These are phyloP conservation scores for Pythium scleroteichum DNA, from an alignment of 352 stramenopile genomes.

Conservation along the genomic window DNA sequence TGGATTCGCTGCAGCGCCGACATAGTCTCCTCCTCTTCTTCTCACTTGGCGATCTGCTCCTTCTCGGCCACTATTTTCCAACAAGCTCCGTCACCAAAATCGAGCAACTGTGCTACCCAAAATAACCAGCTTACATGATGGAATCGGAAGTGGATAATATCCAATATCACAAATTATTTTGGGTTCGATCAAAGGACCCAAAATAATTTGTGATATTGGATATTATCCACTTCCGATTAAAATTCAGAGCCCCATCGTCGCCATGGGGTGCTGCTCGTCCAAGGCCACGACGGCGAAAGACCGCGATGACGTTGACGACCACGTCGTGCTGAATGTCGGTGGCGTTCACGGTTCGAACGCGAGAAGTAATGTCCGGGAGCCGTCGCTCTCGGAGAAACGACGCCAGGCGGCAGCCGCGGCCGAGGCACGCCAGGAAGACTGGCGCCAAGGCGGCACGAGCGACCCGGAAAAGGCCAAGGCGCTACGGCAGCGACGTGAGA, in stretches of 20 bases:
- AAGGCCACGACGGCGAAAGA: constrained; percentile 47
- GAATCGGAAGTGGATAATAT: neutral
- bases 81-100: constrained; percentile 1
- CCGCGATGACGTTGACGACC: constrained; percentile 17
- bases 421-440: constrained; percentile 65
- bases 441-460: constrained; percentile 66
- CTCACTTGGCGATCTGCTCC: neutral
- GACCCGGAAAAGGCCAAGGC: constrained; percentile 69
- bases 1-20: constrained; percentile 76
- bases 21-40: constrained; percentile 15
- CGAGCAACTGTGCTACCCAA: neutral
- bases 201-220: no score
- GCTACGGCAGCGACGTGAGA: constrained; percentile 68
- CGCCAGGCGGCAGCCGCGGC: constrained; percentile 60
- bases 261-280: constrained; percentile 75
- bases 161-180: no score
- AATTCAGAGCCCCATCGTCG: neutral
- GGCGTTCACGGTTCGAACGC: constrained; percentile 9
- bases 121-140: neutral
- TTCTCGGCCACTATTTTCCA: constrained; percentile 26
- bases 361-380: constrained; percentile 29
- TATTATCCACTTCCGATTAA: no score
- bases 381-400: constrained; percentile 69
- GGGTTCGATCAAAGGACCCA: constrained; percentile 11
- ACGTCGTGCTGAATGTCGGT: constrained; percentile 14